phyloP scores from a whole-genome alignment of 2,329 filamentous ascomycete species.

The Trichoderma afroharzianum region DNA sequence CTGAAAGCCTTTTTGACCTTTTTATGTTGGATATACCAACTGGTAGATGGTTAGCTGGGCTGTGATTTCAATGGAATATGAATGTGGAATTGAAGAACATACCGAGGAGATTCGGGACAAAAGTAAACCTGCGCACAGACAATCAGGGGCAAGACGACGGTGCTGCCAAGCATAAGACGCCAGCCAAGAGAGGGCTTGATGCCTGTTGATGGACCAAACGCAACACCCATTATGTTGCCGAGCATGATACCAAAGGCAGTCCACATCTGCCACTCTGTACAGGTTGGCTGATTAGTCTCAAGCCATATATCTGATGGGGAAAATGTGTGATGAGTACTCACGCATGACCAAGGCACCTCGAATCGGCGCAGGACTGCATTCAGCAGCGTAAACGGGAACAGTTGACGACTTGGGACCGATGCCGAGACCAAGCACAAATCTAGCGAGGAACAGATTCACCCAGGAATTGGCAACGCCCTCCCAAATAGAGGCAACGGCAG shows the following conservation, averaged over 20 bases:
- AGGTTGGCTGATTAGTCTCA: not conserved
- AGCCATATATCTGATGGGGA: not conserved
- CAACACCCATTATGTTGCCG: slow-evolving; percentile 51
- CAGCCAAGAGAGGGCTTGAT: slow-evolving; percentile 47
- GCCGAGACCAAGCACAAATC: slow-evolving; percentile 64
- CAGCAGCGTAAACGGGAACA: slow-evolving; percentile 69
- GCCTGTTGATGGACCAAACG: slow-evolving; percentile 37
- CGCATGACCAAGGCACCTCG: slow-evolving; percentile 71
- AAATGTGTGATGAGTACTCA: not conserved
- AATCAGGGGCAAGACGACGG: slow-evolving; percentile 51
- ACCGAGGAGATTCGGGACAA: slow-evolving; percentile 57
- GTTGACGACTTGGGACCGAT: slow-evolving; percentile 63
- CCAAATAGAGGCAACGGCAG: slow-evolving; percentile 21
- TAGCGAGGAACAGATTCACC: slow-evolving; percentile 58
- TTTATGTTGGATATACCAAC: slow-evolving; percentile 47
- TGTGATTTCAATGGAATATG: not conserved
- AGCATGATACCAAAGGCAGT: slow-evolving; percentile 37
- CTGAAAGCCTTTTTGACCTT: slow-evolving; percentile 48
- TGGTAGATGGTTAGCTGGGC: slow-evolving; percentile 30
- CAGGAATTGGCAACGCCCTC: slow-evolving; percentile 43
- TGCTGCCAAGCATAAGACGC: slow-evolving; percentile 60
- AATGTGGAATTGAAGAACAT: not conserved
- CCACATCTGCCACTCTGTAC: slow-evolving; percentile 22
- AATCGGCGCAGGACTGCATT: slow-evolving; percentile 63
- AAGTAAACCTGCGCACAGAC: slow-evolving; percentile 56